Evolutionary conservation across 164 flowering plant genomes (phyloP).

Genomic region (Cinnamomum chago): DNA sequence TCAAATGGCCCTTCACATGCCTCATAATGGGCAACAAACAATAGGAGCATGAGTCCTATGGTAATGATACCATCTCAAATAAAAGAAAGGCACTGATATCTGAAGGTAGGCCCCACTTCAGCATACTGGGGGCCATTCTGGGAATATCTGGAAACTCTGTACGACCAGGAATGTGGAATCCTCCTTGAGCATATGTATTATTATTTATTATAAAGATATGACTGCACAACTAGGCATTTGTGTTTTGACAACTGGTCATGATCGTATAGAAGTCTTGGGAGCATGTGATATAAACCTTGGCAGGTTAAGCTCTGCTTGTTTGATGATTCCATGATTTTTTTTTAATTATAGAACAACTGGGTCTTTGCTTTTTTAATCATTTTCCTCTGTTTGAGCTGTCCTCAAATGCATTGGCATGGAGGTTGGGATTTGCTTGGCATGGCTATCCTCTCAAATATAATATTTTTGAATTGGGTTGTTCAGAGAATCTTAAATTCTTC

Average conservation of each 20-base stretch:
- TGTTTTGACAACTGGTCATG: conserved; percentile 2
- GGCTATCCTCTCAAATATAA: neutral
- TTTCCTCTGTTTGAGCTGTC: neutral
- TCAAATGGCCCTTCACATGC: neutral
- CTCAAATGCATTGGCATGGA: conserved; percentile 3
- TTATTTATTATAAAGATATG: neutral
- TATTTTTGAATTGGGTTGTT: neutral
- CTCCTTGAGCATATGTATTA: neutral
- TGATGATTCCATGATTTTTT: neutral
- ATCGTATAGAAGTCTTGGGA: conserved; percentile 5
- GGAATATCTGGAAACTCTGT: neutral
- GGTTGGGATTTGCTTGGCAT: conserved; percentile 3
- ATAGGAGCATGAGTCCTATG: neutral
- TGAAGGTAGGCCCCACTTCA: neutral
- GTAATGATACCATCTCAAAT: neutral
- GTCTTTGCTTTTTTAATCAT: neutral
- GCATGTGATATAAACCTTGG: conserved; percentile 5
- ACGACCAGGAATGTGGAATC: neutral
- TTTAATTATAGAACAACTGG: neutral
- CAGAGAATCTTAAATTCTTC: conserved; percentile 7
- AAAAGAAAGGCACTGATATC: neutral
- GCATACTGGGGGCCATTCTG: neutral
- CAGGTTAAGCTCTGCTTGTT: conserved; percentile 4
- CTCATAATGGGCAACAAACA: neutral
- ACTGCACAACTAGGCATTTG: neutral